Evolutionary conservation across 306 rosid genomes (phyloP).

Genomic region (Citrullus amarus): DNA sequence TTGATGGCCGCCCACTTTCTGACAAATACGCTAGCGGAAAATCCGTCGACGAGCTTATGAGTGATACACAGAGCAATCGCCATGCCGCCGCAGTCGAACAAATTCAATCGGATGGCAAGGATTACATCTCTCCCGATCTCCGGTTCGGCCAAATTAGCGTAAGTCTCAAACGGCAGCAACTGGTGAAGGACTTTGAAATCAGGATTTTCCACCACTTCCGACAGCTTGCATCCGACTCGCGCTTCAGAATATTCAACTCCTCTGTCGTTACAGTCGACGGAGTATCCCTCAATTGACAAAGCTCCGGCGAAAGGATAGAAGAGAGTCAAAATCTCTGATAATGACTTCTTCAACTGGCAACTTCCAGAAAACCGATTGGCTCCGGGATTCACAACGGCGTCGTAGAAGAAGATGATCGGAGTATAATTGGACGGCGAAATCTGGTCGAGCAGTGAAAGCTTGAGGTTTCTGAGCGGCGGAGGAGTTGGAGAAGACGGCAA

Average conservation of each 20-base stretch:
- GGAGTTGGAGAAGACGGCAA: slow-evolving; percentile 33
- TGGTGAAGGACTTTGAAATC: no score
- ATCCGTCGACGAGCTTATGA: no score
- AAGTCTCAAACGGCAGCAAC: no score
- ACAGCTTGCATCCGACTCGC: background rate
- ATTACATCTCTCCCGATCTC: no score
- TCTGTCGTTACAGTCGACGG: slow-evolving; percentile 20
- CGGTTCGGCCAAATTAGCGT: no score
- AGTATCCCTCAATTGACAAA: background rate
- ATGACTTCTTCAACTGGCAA: slow-evolving; percentile 6
- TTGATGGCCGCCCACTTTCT: no score
- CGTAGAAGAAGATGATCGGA: slow-evolving; percentile 22
- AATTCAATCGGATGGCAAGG: no score
- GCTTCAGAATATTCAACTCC: slow-evolving; percentile 17
- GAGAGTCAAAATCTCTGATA: slow-evolving; percentile 8
- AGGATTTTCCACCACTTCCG: no score
- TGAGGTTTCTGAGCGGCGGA: slow-evolving; percentile 17
- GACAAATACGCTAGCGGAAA: no score
- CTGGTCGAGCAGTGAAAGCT: slow-evolving; percentile 33
- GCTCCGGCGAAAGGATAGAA: slow-evolving; percentile 21
- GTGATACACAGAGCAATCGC: no score
- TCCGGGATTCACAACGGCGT: background rate
- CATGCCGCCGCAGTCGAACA: no score
- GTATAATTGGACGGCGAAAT: slow-evolving; percentile 18
- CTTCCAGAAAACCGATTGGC: background rate